phyloP scores from a whole-genome alignment of 805 yeast species.

The Schwanniomyces sp. region DNA sequence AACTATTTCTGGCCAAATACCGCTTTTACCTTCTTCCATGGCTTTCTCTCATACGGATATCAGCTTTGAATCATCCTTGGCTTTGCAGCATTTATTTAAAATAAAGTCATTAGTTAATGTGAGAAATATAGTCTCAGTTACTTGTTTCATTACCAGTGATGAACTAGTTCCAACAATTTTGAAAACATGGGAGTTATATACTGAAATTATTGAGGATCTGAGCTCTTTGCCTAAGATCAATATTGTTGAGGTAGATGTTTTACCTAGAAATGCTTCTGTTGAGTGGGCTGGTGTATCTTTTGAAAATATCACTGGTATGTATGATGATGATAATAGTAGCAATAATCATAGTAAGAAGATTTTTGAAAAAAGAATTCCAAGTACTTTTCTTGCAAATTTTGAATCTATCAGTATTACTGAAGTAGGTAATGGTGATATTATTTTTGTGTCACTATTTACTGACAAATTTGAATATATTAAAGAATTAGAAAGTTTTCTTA shows the following conservation, averaged over 20 bases:
- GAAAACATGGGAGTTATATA: conserved; percentile 48
- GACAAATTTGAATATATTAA: conserved; percentile 9
- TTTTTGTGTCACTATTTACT: conserved; percentile 13
- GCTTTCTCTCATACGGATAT: conserved; percentile 26
- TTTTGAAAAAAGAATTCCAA: background rate
- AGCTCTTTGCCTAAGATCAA: conserved; percentile 30
- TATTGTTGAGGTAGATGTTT: conserved; percentile 52
- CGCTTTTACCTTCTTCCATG: conserved; percentile 75
- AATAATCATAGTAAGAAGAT: background rate
- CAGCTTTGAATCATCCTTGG: conserved; percentile 45
- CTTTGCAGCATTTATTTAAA: conserved; percentile 73
- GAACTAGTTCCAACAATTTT: conserved; percentile 27
- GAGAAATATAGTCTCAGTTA: conserved; percentile 42
- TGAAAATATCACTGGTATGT: conserved; percentile 32
- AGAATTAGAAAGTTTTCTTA: conserved; percentile 5
- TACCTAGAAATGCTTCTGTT: conserved; percentile 64
- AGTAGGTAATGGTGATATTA: conserved; percentile 7
- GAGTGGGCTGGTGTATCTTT: conserved; percentile 76
- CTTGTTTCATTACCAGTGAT: conserved; percentile 53
- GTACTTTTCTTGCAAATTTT: conserved; percentile 2
- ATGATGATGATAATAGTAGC: conserved; percentile 37
- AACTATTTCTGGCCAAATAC: conserved; percentile 86
- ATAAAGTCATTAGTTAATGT: conserved; percentile 58
- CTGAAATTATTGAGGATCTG: conserved; percentile 12
- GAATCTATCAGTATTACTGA: conserved; percentile 11